Evolutionary conservation across 352 stramenopile genomes (phyloP).

Genomic region (Pythium apleroticum): DNA sequence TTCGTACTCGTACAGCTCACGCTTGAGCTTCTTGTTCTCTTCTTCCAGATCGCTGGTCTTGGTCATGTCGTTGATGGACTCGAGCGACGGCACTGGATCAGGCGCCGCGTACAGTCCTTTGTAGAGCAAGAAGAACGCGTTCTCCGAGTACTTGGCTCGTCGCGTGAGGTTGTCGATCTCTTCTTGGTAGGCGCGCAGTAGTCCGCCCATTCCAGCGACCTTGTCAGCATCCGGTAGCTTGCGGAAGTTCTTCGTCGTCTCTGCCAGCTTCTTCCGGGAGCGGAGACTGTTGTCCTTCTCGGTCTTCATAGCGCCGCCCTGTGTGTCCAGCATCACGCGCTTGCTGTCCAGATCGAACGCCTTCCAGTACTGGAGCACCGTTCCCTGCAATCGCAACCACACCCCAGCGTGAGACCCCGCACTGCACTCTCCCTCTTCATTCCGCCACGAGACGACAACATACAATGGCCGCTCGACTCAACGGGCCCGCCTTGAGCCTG

Average conservation of each 20-base stretch:
- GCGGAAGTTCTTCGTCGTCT: conserved; percentile 84
- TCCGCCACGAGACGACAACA: background rate
- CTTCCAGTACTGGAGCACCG: conserved; percentile 85
- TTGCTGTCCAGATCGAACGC: conserved; percentile 88
- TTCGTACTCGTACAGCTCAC: conserved; percentile 92
- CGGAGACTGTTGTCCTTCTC: conserved; percentile 80
- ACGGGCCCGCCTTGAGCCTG: conserved; percentile 13
- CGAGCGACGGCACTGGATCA: conserved; percentile 79
- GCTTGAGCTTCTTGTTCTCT: conserved; percentile 89
- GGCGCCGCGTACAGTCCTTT: conserved; percentile 83
- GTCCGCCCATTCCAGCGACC: conserved; percentile 39
- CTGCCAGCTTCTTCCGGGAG: conserved; percentile 83
- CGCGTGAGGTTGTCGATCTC: conserved; percentile 92
- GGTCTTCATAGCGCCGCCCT: conserved; percentile 79
- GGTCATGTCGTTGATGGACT: conserved; percentile 48
- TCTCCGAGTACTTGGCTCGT: conserved; percentile 91
- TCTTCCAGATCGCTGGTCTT: conserved; percentile 86
- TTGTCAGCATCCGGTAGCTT: conserved; percentile 78
- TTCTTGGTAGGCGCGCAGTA: conserved; percentile 91
- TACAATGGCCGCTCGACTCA: conserved; percentile 40
- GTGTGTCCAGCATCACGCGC: conserved; percentile 70
- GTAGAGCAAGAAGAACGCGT: conserved; percentile 87
- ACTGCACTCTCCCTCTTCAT: background rate
- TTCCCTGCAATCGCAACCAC: conserved; percentile 18
- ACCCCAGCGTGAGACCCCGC: background rate